Evolutionary conservation across 2,329 filamentous ascomycete species (phyloP), one percentile per base, ranked within the genome.

Genomic region (Epichloe festucae): DNA sequence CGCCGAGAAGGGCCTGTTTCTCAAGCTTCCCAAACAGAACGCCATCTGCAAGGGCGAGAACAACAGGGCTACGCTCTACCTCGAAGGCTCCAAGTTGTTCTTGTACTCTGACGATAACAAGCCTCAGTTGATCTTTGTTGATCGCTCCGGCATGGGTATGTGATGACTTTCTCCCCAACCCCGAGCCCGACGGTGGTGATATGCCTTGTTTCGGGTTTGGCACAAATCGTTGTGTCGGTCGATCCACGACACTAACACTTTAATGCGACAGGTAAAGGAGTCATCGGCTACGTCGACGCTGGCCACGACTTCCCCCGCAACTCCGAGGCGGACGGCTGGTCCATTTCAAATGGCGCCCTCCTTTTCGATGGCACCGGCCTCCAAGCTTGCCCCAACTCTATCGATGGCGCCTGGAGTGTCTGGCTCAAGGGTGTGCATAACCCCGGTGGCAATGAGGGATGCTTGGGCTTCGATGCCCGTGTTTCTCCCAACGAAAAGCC

Each of bases 101-200:
- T 71, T 83, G 35, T 79, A 70, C 56, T 57, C 69, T 36, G 56
- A 59, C 27, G 64, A 65, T 21, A 67, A 64, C 4, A 66, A 56
- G 36, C 64, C 65, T 3, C 79, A 82, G 67, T 64, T 73, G 58
- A 53, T 77, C 48, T 81, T 60, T 55, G 73, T 73, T 41, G 78
- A 82, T 62, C 73, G 74, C 44, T 78, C 75, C 45, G 78, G 76
- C 59, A 79, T 80, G 76, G 78, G 75, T 73, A 72, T 42, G 71
- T 56, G 4, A 19, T 6, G 46, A 19, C 27, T 11, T 4, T 31
- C 27, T 31, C 27, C 27, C 27, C 8, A 10, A 11, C 27, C 27
- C 27, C 27, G 27, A 3, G 8, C 27, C 27, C 8, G 27, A 11
- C 27, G 27, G 27, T 11, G 27, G 27, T 31, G 27, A 31, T 31